Conservation (phyloP, 139 green algal species). For the Chlorella vulgaris region DNA sequence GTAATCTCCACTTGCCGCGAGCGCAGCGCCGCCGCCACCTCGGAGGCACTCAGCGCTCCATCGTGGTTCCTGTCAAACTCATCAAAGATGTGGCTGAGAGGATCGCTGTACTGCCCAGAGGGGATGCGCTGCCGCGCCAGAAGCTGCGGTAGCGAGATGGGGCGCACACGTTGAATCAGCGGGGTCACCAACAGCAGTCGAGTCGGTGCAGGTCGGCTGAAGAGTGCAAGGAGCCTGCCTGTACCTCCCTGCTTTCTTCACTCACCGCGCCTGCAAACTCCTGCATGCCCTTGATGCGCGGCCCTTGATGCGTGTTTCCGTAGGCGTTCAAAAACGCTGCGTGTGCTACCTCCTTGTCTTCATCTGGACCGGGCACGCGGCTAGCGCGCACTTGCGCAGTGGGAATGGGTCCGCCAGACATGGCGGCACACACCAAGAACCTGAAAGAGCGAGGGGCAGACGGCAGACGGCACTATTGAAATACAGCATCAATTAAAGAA, state of each 20-base stretch:
- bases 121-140: conserved; percentile 44
- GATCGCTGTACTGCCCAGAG: conserved; percentile 44
- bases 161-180: neutral
- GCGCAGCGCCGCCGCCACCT: conserved; percentile 48
- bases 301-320: conserved; percentile 27
- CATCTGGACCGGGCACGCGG: conserved; percentile 25
- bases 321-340: conserved; percentile 48
- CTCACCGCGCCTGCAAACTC: conserved; percentile 57
- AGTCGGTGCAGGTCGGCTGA: no score
- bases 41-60: conserved; percentile 37
- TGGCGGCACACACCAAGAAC: neutral
- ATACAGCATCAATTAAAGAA: no score
- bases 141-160: conserved; percentile 21
- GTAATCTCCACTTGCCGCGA: conserved; percentile 45
- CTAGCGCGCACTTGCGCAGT: conserved; percentile 8
- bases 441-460: neutral
- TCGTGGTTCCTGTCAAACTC: conserved; percentile 53
- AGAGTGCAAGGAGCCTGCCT: no score
- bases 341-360: conserved; percentile 45
- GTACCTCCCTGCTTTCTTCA: no score
- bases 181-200: neutral
- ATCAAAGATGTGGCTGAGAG: conserved; percentile 49
- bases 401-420: neutral
- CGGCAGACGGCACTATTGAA: neutral
- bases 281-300: conserved; percentile 48